Evolutionary conservation across 805 yeast genomes (phyloP).

Genomic region (Candida coquimbonensis): DNA sequence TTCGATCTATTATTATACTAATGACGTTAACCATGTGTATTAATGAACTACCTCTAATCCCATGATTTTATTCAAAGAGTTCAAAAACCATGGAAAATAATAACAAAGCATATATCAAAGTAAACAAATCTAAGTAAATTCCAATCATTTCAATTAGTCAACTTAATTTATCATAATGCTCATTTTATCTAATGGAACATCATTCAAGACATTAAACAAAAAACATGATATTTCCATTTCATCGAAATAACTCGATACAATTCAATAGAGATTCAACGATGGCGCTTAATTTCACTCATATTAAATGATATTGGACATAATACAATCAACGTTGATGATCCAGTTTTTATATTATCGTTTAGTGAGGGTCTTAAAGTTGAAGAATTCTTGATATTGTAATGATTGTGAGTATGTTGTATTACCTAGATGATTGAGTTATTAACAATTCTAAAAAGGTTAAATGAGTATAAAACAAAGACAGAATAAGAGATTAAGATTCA

Average conservation of each 20-base stretch:
- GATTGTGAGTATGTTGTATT: conserved; percentile 1
- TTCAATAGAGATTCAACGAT: background rate
- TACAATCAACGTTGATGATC: too few relatives aligned
- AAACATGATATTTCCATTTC: conserved; percentile 1
- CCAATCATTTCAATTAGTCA: too few relatives aligned
- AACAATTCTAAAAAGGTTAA: background rate
- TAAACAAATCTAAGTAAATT: too few relatives aligned
- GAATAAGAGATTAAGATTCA: background rate
- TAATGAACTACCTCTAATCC: too few relatives aligned
- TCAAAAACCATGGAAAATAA: too few relatives aligned
- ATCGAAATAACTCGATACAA: background rate
- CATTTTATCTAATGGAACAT: conserved; percentile 2
- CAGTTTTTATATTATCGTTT: background rate
- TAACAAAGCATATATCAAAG: too few relatives aligned
- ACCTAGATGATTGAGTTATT: background rate
- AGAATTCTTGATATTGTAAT: background rate
- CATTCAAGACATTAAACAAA: conserved; percentile 1
- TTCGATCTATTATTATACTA: too few relatives aligned
- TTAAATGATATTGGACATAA: too few relatives aligned
- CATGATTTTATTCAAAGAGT: too few relatives aligned
- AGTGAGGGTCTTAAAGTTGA: background rate
- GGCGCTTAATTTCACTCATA: background rate
- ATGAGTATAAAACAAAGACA: background rate
- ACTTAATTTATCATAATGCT: background rate
- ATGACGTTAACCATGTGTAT: too few relatives aligned